Evolutionary conservation across 2,329 filamentous ascomycete genomes (phyloP), one percentile per base, ranked within the genome.

Genomic region (Alternaria tenuissima): DNA sequence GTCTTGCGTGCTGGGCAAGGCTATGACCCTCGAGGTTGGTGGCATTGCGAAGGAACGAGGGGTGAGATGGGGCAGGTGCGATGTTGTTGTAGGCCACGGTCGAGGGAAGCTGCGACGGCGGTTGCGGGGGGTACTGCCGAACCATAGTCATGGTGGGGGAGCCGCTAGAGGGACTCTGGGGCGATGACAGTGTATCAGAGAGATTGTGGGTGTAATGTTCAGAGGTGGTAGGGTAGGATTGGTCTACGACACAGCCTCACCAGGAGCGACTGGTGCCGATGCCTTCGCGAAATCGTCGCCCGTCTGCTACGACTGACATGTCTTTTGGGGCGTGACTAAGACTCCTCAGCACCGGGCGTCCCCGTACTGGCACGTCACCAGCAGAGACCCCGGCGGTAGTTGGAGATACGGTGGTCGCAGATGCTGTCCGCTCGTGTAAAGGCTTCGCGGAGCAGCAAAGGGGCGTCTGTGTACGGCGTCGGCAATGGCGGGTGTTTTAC

Each of bases 221-320:
- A 38, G 38, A 26, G 24, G 26, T 22, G 24, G n/a, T n/a, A 28
- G 39, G 55, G 42, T 48, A 39, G 46, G 43, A 52, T 36, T 41
- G 48, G 39, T 42, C 39, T 42, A 18, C 43, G 46, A 49, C 69
- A 72, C 75, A 67, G 69, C 67, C 72, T 76, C 73, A 78, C 73
- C 73, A 71, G 73, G 75, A 77, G 70, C 68, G 74, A 71, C 74
- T 69, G 68, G 76, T 79, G 75, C 77, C 77, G 77, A 79, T 78
- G 77, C 76, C 77, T 79, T 78, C 77, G 76, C 77, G 77, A 72
- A 75, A 71, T 79, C 70, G 73, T 76, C 72, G 73, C 65, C 68
- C 65, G 70, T 70, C 71, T 74, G 66, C 71, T 72, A 65, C 72
- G 65, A 73, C 74, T 75, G 72, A 75, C 78, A 79, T 79, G 65